Percentiles rank a stretch among this genome's conserved stretches.
These are phyloP conservation scores for Antrodiella citrinella DNA, from an alignment of 768 basidiomycete genomes.

Conservation along the genomic window DNA sequence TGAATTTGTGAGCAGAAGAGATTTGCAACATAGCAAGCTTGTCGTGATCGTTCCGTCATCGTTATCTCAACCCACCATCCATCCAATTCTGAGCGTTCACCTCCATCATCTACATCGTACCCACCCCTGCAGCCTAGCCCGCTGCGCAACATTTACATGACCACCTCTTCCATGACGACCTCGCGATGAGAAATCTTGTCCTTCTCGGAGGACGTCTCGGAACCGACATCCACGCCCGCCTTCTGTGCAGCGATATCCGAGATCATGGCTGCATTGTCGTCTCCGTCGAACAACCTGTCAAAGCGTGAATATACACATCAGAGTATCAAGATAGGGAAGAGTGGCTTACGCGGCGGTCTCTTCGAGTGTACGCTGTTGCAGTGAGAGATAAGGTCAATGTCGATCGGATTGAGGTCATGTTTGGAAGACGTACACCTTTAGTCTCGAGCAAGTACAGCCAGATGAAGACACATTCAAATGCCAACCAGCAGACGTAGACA, in stretches of 20 bases:
- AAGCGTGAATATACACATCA: background rate
- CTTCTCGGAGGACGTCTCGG: conserved; percentile 14
- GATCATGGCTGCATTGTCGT: conserved; percentile 16
- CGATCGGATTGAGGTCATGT: background rate
- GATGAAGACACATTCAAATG: conserved; percentile 32
- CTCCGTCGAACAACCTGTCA: conserved; percentile 25
- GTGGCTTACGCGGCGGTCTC: conserved; percentile 25
- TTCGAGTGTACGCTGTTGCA: conserved; percentile 22
- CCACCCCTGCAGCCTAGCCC: background rate
- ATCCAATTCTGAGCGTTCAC: too few relatives aligned
- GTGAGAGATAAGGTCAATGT: background rate
- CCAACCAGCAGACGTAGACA: conserved; percentile 33
- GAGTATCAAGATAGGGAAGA: background rate
- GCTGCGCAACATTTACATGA: conserved; percentile 5
- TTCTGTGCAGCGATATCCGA: conserved; percentile 14
- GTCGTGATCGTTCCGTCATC: too few relatives aligned
- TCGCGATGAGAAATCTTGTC: conserved; percentile 15
- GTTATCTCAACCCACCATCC: too few relatives aligned
- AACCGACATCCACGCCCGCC: conserved; percentile 6
- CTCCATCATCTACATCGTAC: too few relatives aligned
- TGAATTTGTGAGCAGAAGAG: too few relatives aligned
- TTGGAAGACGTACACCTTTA: conserved; percentile 19
- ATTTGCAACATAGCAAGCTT: too few relatives aligned
- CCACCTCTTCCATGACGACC: conserved; percentile 15
- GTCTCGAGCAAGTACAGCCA: conserved; percentile 32